Percentiles rank a stretch among this genome's conserved stretches.
phyloP scores from a whole-genome alignment of 2,329 filamentous ascomycete species.

The Diplodia seriata region DNA sequence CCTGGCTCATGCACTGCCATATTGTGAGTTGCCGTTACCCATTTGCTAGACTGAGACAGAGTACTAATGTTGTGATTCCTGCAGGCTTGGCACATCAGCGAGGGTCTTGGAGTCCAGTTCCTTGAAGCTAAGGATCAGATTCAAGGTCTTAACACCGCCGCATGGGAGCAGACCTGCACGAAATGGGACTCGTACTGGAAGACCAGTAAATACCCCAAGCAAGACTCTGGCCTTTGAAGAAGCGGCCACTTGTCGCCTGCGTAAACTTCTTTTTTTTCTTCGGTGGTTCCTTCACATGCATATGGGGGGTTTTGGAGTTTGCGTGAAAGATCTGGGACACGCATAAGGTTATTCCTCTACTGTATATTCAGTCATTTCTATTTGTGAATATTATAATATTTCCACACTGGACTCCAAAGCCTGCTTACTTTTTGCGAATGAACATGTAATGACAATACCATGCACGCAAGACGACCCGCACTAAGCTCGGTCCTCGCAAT shows the following conservation, averaged over 20 bases:
- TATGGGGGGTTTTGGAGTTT: neutral
- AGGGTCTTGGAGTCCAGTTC: conserved; percentile 63
- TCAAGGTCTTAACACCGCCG: conserved; percentile 36
- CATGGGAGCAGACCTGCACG: conserved; percentile 41
- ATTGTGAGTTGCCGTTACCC: conserved; percentile 34
- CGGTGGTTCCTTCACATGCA: neutral
- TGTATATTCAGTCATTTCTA: neutral
- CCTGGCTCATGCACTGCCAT: conserved; percentile 42
- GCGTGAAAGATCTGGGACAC: neutral
- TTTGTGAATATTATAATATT: neutral
- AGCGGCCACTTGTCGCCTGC: no score
- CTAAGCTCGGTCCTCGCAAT: neutral
- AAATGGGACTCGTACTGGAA: conserved; percentile 47
- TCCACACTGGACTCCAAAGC: neutral
- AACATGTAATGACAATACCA: neutral
- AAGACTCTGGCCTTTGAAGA: conserved; percentile 43
- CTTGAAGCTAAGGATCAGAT: conserved; percentile 53
- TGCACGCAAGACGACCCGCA: neutral
- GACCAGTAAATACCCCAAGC: conserved; percentile 39
- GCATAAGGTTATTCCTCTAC: neutral
- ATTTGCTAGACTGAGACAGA: neutral
- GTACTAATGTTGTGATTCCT: conserved; percentile 35
- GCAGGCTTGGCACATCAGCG: conserved; percentile 63
- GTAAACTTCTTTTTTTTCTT: neutral
- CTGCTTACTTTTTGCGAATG: neutral